Evolutionary conservation across 2,329 filamentous ascomycete genomes (phyloP), one percentile per base, ranked within the genome.

Genomic region (Penicillium sp.): DNA sequence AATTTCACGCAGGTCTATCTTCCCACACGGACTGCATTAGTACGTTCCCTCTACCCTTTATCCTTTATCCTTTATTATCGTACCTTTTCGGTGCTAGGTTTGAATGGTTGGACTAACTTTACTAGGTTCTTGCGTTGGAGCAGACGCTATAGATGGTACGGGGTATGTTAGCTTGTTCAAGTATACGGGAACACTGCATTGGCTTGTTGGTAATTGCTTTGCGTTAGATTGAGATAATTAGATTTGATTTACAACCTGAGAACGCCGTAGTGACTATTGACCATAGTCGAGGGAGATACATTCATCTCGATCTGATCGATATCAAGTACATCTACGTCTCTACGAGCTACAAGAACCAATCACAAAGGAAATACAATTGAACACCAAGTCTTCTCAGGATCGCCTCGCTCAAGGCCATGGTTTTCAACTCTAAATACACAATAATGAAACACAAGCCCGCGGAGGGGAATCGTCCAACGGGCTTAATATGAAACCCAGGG

Each of bases 1-100:
- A 96, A 96, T 66, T 95, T 86, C 70, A 79, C 86, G 32, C 92
- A 96, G 61, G 77, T 95, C 36, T 98, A 98, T 61, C 78, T 94
- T 44, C 90, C 90, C 11, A 79, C 79, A 35, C 75, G 90, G 54
- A 88, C 84, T 45, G 90, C 87, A 13, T 70, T 95, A 62, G 89
- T 94, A 63, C 68, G n/a, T n/a, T n/a, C n/a, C n/a, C n/a, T n/a
- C n/a, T n/a, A n/a, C n/a, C n/a, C n/a, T n/a, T n/a, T n/a, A n/a
- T n/a, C n/a, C n/a, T n/a, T n/a, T n/a, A n/a, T n/a, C n/a, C n/a
- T n/a, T n/a, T n/a, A n/a, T n/a, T n/a, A n/a, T n/a, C n/a, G 74
- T 70, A 35, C 22, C 18, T 18, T 32, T 32, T 12, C 16, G 11
- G 9, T 23, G 33, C n/a, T 20, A 3, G 12, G 10, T 16, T 17